These are phyloP conservation scores for Glarea lozoyensis DNA, from an alignment of 495 filamentous ascomycete genomes.

Conservation along the genomic window DNA sequence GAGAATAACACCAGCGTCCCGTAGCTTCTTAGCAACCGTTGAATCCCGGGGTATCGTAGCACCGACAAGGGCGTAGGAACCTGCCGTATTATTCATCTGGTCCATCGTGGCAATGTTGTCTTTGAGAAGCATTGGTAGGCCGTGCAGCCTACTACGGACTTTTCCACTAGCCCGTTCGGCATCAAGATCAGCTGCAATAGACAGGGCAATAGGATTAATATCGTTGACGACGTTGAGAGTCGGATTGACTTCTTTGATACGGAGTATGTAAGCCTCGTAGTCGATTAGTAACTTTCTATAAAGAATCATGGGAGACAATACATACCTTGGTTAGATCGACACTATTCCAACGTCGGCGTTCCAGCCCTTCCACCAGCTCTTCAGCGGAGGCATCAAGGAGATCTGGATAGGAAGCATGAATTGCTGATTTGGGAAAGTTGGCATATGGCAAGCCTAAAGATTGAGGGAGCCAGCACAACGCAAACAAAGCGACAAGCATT, in stretches of 20 bases:
- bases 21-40: slow-evolving; percentile 46
- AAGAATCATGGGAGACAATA: no score
- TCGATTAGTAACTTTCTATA: no score
- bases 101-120: slow-evolving; percentile 62
- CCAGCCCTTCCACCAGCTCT: no score
- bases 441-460: no score
- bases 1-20: slow-evolving; percentile 55
- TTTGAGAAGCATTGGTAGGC: slow-evolving; percentile 58
- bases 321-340: no score
- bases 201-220: slow-evolving; percentile 34
- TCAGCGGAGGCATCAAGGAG: no score
- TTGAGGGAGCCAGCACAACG: no score
- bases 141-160: slow-evolving; percentile 43
- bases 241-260: slow-evolving; percentile 31
- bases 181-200: slow-evolving; percentile 37
- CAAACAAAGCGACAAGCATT: no score
- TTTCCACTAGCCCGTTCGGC: slow-evolving; percentile 36
- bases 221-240: slow-evolving; percentile 29
- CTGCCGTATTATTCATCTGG: slow-evolving; percentile 52
- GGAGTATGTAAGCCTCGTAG: slow-evolving; percentile 31
- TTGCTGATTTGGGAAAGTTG: no score
- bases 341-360: no score
- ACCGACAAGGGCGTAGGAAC: slow-evolving; percentile 42
- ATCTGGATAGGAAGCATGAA: no score
- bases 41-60: slow-evolving; percentile 56